Base-by-base conservation (phyloP, 129 eudicot species). In the carrot (Daucus carota) region DNA sequence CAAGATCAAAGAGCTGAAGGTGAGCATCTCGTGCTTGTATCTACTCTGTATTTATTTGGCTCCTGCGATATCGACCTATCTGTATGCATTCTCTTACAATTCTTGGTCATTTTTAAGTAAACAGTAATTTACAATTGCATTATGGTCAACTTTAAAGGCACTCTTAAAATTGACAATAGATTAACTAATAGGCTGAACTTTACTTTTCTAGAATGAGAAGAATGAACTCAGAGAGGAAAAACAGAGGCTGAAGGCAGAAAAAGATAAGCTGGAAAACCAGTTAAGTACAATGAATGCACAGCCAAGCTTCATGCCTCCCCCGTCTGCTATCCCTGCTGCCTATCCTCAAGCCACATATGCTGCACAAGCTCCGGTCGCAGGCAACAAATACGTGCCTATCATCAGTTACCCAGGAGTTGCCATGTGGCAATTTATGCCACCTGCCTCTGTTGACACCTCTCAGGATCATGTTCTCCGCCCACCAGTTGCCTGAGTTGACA, bases 391-490 rank as follows among this genome's bases (percentile, higher is more conserved):
- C 78, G 96, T 90, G 22, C 96, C 98, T 3, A 44, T 93, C 20
- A 84, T 90, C 42, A 88, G 96, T 74, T 90, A 93, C 81, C 98
- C 98, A 9, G 98, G 98, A 73, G 87, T 90, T 72, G 89, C 96
- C 75, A 88, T 93, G 98, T 93, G 98, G 98, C 98, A 93, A 79
- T 93, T 90, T 88, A 87, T 93, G 98, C 98, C 98, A 24, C 92
- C 97, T 69, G 90, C 97, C 1, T 88, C 97, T 3, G 92, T 93
- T 0, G 97, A 88, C 70, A 91, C 97, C 76, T 91, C 94, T 31
- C 92, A 86, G 86, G 92, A 90, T 82, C 92, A 90, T 38, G 90
- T 87, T 72, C 96, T 93, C 41, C 98, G 86, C 73, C 97, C 98
- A 16, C 98, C 98, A 63, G 98, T 90, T 22, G 98, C 98, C 79